Evolutionary conservation across 1,139 yeast genomes (phyloP).

Genomic region (Yamadazyma membranifaciens): DNA sequence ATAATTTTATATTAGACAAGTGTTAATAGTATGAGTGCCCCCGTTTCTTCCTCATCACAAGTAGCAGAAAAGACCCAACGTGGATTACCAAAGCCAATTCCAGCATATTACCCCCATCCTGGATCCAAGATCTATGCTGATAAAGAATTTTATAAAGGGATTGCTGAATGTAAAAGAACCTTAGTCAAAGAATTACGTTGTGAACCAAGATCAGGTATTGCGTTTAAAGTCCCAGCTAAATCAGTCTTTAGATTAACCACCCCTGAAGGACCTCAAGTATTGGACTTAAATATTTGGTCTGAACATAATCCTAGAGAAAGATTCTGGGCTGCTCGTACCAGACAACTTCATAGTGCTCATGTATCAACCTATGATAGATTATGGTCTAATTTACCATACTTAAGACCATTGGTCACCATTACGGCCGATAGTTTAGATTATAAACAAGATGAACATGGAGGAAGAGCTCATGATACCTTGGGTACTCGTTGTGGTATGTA

Average conservation of each 20-base stretch:
- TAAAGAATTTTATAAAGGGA: constrained; percentile 41
- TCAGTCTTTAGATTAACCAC: constrained; percentile 58
- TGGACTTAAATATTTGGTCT: constrained; percentile 67
- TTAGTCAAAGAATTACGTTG: constrained; percentile 38
- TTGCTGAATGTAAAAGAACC: constrained; percentile 42
- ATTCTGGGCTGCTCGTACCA: constrained; percentile 68
- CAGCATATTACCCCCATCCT: constrained; percentile 59
- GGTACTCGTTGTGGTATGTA: constrained; percentile 57
- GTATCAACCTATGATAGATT: constrained; percentile 60
- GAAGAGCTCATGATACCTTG: constrained; percentile 62
- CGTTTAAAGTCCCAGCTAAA: constrained; percentile 61
- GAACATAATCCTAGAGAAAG: constrained; percentile 59
- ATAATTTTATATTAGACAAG: no score
- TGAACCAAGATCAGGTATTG: constrained; percentile 56
- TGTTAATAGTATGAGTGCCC: neutral
- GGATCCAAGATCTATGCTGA: constrained; percentile 55
- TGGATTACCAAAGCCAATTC: constrained; percentile 47
- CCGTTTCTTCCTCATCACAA: constrained; percentile 32
- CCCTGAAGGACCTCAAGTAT: constrained; percentile 70
- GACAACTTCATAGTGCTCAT: constrained; percentile 68
- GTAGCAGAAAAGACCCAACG: constrained; percentile 37
- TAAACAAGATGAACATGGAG: constrained; percentile 64
- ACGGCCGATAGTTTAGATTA: constrained; percentile 57
- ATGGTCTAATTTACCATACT: constrained; percentile 63
- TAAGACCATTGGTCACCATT: constrained; percentile 63